These are phyloP conservation scores for Protostelium mycophagum DNA, from an alignment of 78 protist species.

Conservation along the genomic window DNA sequence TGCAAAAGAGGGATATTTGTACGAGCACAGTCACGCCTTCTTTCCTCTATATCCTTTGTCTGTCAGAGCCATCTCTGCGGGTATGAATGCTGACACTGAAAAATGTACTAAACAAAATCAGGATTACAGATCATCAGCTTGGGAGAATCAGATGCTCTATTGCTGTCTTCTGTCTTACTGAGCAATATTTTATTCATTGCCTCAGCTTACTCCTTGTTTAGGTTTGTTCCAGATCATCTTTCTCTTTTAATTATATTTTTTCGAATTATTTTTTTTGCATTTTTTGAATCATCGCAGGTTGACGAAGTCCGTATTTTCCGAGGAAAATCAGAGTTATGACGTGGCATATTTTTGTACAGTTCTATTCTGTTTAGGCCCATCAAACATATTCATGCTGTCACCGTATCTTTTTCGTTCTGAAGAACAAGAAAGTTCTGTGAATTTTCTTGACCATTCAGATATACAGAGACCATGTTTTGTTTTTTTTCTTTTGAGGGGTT, in stretches of 20 bases:
- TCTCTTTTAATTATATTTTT: too few species aligned
- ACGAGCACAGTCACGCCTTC: constrained; percentile 62
- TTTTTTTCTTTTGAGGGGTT: constrained; percentile 38
- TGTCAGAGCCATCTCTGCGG: background rate
- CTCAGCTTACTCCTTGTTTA: constrained; percentile 22
- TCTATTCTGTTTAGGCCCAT: background rate
- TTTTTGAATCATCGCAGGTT: background rate
- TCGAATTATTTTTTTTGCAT: background rate
- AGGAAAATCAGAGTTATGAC: background rate
- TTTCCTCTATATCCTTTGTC: constrained; percentile 39
- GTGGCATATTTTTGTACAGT: background rate
- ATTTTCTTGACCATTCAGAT: background rate
- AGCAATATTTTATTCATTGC: constrained; percentile 36
- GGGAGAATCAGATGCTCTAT: constrained; percentile 11
- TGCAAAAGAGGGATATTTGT: constrained; percentile 38
- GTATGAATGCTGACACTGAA: background rate
- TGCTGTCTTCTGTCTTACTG: constrained; percentile 29
- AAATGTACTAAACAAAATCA: constrained; percentile 5
- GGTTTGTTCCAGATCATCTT: too few species aligned
- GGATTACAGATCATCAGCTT: constrained; percentile 14
- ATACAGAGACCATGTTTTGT: constrained; percentile 35
- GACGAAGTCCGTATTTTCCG: background rate
- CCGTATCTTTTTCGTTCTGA: background rate
- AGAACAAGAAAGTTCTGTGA: too few species aligned
- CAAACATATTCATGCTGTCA: background rate